These are phyloP conservation scores for Sclerotinia glacialis DNA, from an alignment of 2,329 filamentous ascomycete genomes.

Conservation along the genomic window DNA sequence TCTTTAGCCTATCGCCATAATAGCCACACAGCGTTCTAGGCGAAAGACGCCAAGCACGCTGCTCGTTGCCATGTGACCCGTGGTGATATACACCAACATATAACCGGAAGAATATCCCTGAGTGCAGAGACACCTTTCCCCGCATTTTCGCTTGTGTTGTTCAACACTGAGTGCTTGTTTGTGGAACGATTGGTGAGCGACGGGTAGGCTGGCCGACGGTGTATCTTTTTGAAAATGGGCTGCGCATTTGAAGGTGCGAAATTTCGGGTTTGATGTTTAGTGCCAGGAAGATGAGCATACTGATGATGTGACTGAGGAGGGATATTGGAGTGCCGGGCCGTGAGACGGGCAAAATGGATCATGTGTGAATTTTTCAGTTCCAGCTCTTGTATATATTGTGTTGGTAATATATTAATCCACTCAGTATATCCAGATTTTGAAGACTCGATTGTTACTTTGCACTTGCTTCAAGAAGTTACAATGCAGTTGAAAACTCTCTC, in stretches of 20 bases:
- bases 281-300: no score
- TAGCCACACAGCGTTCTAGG: background rate
- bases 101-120: no score
- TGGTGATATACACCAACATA: background rate
- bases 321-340: background rate
- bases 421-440: background rate
- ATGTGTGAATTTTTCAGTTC: background rate
- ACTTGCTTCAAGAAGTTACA: background rate
- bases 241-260: background rate
- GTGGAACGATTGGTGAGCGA: background rate
- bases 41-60: background rate
- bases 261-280: background rate
- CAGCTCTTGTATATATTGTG: no score
- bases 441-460: background rate
- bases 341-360: background rate
- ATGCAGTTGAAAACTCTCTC: conserved; percentile 20
- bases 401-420: background rate
- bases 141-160: background rate
- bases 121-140: no score
- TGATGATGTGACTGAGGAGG: background rate
- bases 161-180: background rate
- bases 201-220: conserved; percentile 20
- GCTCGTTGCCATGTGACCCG: background rate
- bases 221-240: background rate
- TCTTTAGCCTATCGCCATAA: background rate